Evolutionary conservation across 2,329 filamentous ascomycete genomes (phyloP).

Genomic region (Xylariaceae sp.): DNA sequence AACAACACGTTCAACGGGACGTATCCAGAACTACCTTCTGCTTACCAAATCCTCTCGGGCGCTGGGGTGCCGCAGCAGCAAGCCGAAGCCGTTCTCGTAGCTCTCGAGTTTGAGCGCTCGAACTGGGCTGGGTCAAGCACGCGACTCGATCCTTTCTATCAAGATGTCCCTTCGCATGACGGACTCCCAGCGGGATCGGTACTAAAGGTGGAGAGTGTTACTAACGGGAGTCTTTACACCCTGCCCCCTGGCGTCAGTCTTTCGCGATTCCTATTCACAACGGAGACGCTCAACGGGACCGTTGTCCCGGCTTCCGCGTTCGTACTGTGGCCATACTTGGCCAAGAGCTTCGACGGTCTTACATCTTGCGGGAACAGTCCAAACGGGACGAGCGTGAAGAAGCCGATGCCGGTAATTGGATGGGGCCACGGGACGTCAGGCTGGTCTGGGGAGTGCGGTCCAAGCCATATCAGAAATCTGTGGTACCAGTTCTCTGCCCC

Average conservation of each 20-base stretch:
- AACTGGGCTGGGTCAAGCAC: conserved; percentile 6
- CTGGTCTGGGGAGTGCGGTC: neutral
- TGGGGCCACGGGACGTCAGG: neutral
- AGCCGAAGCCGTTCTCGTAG: neutral
- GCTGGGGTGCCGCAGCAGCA: neutral
- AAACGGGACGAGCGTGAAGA: neutral
- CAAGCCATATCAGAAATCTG: neutral
- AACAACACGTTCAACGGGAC: neutral
- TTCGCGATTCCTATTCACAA: neutral
- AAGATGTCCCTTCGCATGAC: neutral
- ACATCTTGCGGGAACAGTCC: neutral
- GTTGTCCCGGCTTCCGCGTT: neutral
- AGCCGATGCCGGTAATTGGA: neutral
- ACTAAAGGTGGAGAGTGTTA: neutral
- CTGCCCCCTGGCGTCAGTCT: neutral
- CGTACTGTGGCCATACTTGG: neutral
- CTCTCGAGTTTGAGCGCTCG: conserved; percentile 6
- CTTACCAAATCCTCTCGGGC: neutral
- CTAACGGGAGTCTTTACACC: neutral
- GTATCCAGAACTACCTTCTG: neutral
- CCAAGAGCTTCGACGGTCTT: neutral
- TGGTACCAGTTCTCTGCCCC: neutral
- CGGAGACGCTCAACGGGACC: neutral
- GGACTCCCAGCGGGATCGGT: neutral
- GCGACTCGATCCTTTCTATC: conserved; percentile 4